Conservation (phyloP, 176 grass and related monocot species). For the Triticum urartu region DNA sequence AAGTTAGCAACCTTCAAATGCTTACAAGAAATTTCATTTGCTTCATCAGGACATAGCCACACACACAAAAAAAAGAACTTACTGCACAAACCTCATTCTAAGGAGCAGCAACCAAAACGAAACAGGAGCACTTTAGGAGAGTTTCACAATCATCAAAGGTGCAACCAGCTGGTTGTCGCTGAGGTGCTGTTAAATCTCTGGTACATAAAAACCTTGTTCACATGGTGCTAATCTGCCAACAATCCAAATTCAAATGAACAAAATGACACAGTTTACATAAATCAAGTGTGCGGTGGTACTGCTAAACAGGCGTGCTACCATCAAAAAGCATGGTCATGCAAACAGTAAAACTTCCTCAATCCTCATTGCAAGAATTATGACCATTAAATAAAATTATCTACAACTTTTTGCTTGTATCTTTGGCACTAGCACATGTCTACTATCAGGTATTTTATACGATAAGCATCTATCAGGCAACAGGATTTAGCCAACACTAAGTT, state of each 20-base stretch:
- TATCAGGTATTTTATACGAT: neutral
- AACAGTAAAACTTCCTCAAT: neutral
- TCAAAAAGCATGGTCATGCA: neutral
- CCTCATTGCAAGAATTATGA: neutral
- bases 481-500: neutral
- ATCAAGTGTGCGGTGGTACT: conserved; percentile 6
- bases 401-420: conserved; percentile 4
- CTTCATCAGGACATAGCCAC: conserved; percentile 2
- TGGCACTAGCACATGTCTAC: neutral
- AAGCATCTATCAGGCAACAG: neutral
- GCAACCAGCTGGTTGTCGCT: conserved; percentile 42
- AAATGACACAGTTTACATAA: conserved; percentile 22
- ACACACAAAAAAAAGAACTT: neutral
- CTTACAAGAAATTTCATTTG: neutral
- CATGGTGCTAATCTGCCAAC: conserved; percentile 57
- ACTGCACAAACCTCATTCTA: conserved; percentile 40
- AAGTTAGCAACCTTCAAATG: neutral
- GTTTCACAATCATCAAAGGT: conserved; percentile 38
- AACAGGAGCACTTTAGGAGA: conserved; percentile 25
- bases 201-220: conserved; percentile 49
- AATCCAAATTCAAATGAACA: conserved; percentile 60
- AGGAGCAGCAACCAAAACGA: conserved; percentile 34
- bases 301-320: conserved; percentile 10
- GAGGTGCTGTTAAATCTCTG: conserved; percentile 39
- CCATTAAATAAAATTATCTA: neutral